Percentiles rank a stretch among this genome's conserved stretches.
Evolutionary conservation across 1,139 yeast species (phyloP).

Genomic region (Suhomyces chickasaworum): DNA sequence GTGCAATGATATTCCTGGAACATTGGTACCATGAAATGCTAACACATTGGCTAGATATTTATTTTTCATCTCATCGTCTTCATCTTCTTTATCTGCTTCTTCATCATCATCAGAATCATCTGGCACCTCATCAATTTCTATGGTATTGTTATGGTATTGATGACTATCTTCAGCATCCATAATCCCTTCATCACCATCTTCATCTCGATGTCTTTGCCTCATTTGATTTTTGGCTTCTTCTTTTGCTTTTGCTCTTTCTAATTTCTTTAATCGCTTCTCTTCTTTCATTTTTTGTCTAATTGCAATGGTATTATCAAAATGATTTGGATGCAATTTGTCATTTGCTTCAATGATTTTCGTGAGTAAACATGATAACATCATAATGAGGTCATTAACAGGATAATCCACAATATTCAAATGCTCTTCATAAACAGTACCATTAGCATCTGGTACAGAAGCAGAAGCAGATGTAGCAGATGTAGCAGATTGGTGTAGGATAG

Average conservation of each 20-base stretch:
- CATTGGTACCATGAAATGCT: slow-evolving; percentile 93
- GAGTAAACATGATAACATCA: slow-evolving; percentile 82
- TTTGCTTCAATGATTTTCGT: slow-evolving; percentile 92
- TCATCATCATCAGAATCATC: slow-evolving; percentile 19
- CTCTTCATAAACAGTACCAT: slow-evolving; percentile 33
- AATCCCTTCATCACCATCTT: slow-evolving; percentile 18
- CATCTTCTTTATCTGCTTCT: slow-evolving; percentile 36
- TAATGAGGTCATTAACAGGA: slow-evolving; percentile 76
- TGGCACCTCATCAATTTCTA: slow-evolving; percentile 12
- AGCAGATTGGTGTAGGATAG: slow-evolving; percentile 3
- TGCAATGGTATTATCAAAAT: slow-evolving; percentile 55
- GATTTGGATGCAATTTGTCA: slow-evolving; percentile 78
- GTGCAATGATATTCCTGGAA: slow-evolving; percentile 90
- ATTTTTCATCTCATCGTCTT: slow-evolving; percentile 51
- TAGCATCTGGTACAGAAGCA: slow-evolving; percentile 1
- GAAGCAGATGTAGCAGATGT: too few species aligned
- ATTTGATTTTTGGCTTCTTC: slow-evolving; percentile 19
- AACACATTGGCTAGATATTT: slow-evolving; percentile 72
- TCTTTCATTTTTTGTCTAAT: slow-evolving; percentile 47
- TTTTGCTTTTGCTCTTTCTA: slow-evolving; percentile 20
- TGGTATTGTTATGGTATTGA: slow-evolving; percentile 9
- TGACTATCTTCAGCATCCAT: slow-evolving; percentile 15
- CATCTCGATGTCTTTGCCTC: slow-evolving; percentile 21
- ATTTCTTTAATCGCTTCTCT: slow-evolving; percentile 33
- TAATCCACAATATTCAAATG: slow-evolving; percentile 81